Base-by-base conservation (phyloP, 179 eudicot genomes). In the Heliamphora pulchella region DNA sequence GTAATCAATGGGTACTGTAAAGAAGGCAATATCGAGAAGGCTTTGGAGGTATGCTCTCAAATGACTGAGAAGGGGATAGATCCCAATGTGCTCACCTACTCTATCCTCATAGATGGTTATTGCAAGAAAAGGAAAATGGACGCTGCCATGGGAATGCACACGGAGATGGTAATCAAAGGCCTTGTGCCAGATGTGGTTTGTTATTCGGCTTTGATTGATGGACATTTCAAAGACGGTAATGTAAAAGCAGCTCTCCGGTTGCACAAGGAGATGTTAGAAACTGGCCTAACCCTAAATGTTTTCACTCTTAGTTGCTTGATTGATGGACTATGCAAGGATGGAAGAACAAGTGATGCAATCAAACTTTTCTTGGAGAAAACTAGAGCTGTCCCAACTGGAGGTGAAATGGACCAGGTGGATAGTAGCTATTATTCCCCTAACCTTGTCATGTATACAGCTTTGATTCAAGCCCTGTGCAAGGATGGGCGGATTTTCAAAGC, bases 251-350 rank as follows among this genome's bases (percentile, higher is more conserved):
- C 97, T 80, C 88, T 91, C 81, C 76, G 78, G 55, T 73, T 93
- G 81, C 82, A 93, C 65, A 91, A 85, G 87, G 92, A 91, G 86
- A 95, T 93, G 97, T 80, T 82, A 59, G 92, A 90, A 80, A 80
- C 80, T 43, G 92, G 94, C 43, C 41, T 93, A 14, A 48, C 66
- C 59, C 91, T 94, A n/a, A 93, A 91, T 84, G 94, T 76, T 66
- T 87, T 86, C 83, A 91, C 97, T 14, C 50, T 87, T 81, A 86
- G 88, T 82, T 93, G 91, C 83, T 75, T 91, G 48, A 74, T 95
- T 81, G 95, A 93, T 51, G 98, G 98, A 69, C 84, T 94, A 39
- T 91, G 96, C 85, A 94, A 89, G 81, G 86, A 82, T 81, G 97
- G 97, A 69, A 67, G 58, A 79, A 80, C 80, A 77, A 84, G 84